Evolutionary conservation across 2,329 filamentous ascomycete genomes (phyloP).

Genomic region (Exophiala sideris): DNA sequence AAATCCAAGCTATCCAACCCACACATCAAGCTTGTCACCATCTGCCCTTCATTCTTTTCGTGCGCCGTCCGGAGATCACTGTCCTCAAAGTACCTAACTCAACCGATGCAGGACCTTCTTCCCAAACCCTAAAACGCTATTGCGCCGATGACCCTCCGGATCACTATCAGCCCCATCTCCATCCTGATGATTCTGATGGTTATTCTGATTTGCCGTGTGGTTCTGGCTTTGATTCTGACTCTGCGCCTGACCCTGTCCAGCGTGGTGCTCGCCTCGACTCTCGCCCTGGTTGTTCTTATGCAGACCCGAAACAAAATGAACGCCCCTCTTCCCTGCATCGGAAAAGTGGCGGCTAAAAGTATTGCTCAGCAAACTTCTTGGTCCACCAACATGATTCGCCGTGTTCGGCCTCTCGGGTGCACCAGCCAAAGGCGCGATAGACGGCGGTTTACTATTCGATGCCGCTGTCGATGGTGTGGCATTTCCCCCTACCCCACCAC

Average conservation of each 20-base stretch:
- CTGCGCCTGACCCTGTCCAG: conserved; percentile 18
- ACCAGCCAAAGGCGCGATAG: not conserved
- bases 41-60: too few relatives aligned
- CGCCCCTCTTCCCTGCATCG: conserved; percentile 20
- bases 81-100: conserved; percentile 39
- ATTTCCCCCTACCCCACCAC: too few relatives aligned
- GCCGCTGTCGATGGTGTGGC: too few relatives aligned
- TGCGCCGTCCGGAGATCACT: not conserved
- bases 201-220: not conserved
- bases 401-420: conserved; percentile 8
- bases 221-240: not conserved
- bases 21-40: not conserved
- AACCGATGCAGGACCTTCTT: conserved; percentile 42
- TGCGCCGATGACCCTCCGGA: conserved; percentile 30
- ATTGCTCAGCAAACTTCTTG: conserved; percentile 23
- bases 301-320: conserved; percentile 20
- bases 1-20: not conserved
- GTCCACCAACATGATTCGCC: conserved; percentile 1
- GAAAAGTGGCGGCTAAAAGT: conserved; percentile 26
- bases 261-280: conserved; percentile 13
- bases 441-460: conserved; percentile 2
- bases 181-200: not conserved
- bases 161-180: conserved; percentile 14
- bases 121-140: conserved; percentile 40
- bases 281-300: conserved; percentile 8